Evolutionary conservation across 495 filamentous ascomycete species (phyloP).

Genomic region (Xylaria curta): DNA sequence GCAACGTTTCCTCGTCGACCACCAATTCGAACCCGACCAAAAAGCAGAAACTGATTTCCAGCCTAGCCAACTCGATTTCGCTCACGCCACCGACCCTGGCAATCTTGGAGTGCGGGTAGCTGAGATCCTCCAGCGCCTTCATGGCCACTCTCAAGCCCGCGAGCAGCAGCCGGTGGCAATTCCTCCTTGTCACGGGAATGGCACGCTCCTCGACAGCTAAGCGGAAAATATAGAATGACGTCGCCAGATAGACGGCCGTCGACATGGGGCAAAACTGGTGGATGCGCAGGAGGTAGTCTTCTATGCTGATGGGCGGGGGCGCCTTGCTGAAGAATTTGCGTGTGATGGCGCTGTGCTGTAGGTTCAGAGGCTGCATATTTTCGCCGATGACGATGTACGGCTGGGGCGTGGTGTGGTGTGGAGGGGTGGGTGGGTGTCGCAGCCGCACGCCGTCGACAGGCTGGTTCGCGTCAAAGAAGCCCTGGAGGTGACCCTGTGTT

Average conservation of each 20-base stretch:
- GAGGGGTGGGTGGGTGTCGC: conserved; percentile 37
- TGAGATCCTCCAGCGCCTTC: conserved; percentile 90
- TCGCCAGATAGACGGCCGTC: conserved; percentile 93
- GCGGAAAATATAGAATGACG: conserved; percentile 85
- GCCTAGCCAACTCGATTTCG: conserved; percentile 73
- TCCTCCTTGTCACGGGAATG: conserved; percentile 77
- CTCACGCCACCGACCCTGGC: conserved; percentile 90
- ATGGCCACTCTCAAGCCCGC: conserved; percentile 85
- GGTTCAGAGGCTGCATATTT: conserved; percentile 65
- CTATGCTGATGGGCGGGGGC: conserved; percentile 78
- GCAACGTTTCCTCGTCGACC: conserved; percentile 68
- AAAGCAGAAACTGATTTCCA: conserved; percentile 94
- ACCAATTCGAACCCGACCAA: conserved; percentile 80
- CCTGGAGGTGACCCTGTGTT: not conserved
- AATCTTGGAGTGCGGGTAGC: conserved; percentile 81
- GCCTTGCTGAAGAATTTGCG: conserved; percentile 91
- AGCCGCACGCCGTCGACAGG: conserved; percentile 56
- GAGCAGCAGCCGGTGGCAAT: conserved; percentile 85
- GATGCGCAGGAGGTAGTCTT: conserved; percentile 84
- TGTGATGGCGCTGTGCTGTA: conserved; percentile 81
- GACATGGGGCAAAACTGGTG: conserved; percentile 94
- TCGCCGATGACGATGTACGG: conserved; percentile 64
- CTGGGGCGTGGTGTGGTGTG: conserved; percentile 37
- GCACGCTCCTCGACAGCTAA: conserved; percentile 76
- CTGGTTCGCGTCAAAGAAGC: conserved; percentile 24